Conservation (phyloP, 768 basidiomycete genomes). For the Suillus subluteus region DNA sequence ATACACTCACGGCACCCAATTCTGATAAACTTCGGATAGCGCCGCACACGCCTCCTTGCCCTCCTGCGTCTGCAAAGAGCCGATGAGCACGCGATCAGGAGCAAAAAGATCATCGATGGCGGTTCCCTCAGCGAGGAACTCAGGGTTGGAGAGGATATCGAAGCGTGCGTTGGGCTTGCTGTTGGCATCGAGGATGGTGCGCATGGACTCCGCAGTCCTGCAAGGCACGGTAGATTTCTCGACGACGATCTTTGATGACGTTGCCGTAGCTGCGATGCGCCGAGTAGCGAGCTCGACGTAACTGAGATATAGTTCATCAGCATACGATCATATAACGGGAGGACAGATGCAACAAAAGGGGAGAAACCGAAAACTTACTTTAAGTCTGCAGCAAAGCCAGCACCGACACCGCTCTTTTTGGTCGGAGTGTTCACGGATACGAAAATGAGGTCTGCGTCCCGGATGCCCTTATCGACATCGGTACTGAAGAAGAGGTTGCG, state of each 20-base stretch:
- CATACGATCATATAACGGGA: conserved; percentile 10
- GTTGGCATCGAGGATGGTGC: conserved; percentile 98
- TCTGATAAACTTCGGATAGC: conserved; percentile 82
- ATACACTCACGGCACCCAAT: conserved; percentile 90
- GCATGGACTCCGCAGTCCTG: conserved; percentile 98
- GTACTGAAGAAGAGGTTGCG: conserved; percentile 98
- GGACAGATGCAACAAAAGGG: conserved; percentile 12
- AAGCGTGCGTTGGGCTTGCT: conserved; percentile 90
- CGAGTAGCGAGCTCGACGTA: conserved; percentile 98
- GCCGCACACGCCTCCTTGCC: conserved; percentile 81
- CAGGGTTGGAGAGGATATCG: conserved; percentile 99
- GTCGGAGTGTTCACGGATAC: conserved; percentile 99
- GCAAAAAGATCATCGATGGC: conserved; percentile 86
- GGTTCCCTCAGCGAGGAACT: conserved; percentile 98
- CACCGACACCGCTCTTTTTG: conserved; percentile 97
- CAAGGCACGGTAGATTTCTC: conserved; percentile 99
- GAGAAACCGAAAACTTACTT: conserved; percentile 62
- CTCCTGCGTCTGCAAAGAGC: conserved; percentile 88
- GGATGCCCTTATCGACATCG: conserved; percentile 90
- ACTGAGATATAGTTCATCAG: conserved; percentile 44
- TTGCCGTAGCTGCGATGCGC: conserved; percentile 91
- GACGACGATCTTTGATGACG: conserved; percentile 94
- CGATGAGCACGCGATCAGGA: conserved; percentile 97
- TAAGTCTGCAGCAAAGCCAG: conserved; percentile 97
- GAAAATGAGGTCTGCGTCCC: conserved; percentile 96